Base-by-base conservation (phyloP, 495 filamentous ascomycete species). In the Elaphomyces granulatus region DNA sequence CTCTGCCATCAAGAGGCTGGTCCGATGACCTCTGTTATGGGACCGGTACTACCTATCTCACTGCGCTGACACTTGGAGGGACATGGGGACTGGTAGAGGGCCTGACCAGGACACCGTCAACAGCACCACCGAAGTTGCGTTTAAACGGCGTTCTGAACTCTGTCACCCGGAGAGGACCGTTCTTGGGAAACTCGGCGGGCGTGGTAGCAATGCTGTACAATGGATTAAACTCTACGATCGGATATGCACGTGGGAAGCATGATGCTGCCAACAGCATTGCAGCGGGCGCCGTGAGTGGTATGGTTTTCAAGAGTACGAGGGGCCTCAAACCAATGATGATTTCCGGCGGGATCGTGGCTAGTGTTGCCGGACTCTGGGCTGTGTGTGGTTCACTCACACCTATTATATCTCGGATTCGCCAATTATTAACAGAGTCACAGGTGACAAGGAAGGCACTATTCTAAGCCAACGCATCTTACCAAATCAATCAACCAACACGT, bases 1-100 rank as follows among this genome's bases (percentile, higher is more conserved):
- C 83, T 26, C 73, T 98, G 23, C 92, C 92, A 3, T 94, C 87
- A 19, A 80, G 92, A 55, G 90, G 90, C 49, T 98, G 92, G 78
- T 90, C 83, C 37, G 90, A 98, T 56, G 90, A 98, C 59, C 76
- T 98, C 36, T 96, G 90, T 63, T 98, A 98, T 55, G 92, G 92
- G 51, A 87, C 88, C 17, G 90, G 90, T 40, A 78, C 87, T 26
- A 93, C 85, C 46, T 98, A 98, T 60, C 72, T 98, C 37, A 66
- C 78, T 8, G 90, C 79, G 1, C 66, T 98, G 45, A 72, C 83
- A n/a, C 38, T 92, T 31, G 90, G 90, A 50, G 90, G 90, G 41
- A 75, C 73, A 37, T 96, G 87, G 87, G 90, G 90, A 32, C 56
- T 96, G 42, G 75, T 78, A 20, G 90, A 98, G 61, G 90, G 90